Percentiles rank a stretch among this genome's conserved stretches.
These are phyloP conservation scores for Ceratocystis eucalypticola DNA, from an alignment of 2,329 filamentous ascomycete species.

Conservation along the genomic window DNA sequence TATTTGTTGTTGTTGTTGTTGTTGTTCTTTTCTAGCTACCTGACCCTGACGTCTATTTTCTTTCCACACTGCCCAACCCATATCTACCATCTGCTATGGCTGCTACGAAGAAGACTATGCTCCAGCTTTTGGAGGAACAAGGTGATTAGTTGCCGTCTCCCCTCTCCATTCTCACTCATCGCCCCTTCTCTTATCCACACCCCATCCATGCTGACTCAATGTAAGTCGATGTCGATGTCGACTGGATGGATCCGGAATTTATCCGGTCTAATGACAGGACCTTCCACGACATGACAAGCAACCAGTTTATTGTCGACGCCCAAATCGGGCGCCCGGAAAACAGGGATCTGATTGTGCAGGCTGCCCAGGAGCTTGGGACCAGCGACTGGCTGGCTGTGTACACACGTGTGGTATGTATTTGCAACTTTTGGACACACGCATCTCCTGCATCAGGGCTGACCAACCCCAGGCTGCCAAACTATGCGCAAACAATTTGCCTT, in stretches of 20 bases:
- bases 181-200: neutral
- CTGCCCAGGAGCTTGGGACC: constrained; percentile 32
- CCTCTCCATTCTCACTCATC: neutral
- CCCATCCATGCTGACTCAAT: neutral
- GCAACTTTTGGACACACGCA: neutral
- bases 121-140: constrained; percentile 8
- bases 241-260: constrained; percentile 39
- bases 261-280: constrained; percentile 33
- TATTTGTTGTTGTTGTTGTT: neutral
- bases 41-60: neutral
- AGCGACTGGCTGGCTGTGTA: constrained; percentile 36
- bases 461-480: constrained; percentile 30
- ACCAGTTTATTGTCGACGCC: constrained; percentile 36
- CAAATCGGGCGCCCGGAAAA: constrained; percentile 34
- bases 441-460: neutral
- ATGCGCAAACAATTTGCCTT: constrained; percentile 34
- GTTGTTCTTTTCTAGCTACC: neutral
- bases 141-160: neutral
- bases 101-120: neutral
- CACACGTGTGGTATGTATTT: constrained; percentile 29
- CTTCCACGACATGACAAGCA: constrained; percentile 37
- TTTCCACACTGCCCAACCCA: neutral
- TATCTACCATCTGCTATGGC: neutral
- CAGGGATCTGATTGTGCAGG: constrained; percentile 30
- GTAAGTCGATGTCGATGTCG: constrained; percentile 37